Evolutionary conservation across 1,284 basidiomycete genomes (phyloP), one percentile per base, ranked within the genome.

Genomic region (Cryptococcus hybrid): DNA sequence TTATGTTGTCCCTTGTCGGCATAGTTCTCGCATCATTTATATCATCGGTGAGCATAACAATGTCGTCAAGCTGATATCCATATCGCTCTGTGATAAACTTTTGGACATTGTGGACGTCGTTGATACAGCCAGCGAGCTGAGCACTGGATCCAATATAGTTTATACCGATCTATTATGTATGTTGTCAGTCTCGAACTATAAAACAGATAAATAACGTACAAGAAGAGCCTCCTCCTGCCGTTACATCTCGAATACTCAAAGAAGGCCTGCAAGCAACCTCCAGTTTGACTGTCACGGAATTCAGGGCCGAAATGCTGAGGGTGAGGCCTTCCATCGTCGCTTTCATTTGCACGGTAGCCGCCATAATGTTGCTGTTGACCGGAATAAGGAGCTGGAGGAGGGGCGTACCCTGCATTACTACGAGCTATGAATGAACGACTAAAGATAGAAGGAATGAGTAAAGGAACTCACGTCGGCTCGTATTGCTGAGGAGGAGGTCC

Each of bases 31-130:
- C 83, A 67, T 89, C 83, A 7, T 67, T 70, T 2, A 85, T 73
- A 67, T 92, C 85, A 68, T 96, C 93, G 1, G 88, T 90, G 45
- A 96, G 82, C 63, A 88, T 82, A n/a, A 95, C 90, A 56, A 95
- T 91, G 71, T 95, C 90, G 13, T 89, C 86, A 44, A 80, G 72
- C 58, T 83, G 84, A 77, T 94, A 96, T 11, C 84, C 82, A 75
- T 82, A 90, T 9, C 83, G 78, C 36, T 79, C 73, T 59, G 81
- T 81, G 36, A 94, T 78, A 79, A 94, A 94, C 6, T 79, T 69
- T 65, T 85, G 80, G 55, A 95, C 84, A 70, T 92, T 92, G 47
- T 82, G 78, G 0, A 85, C 91, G 66, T 96, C 92, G 73, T 95
- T 93, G 75, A 93, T 90, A 67, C 92, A 95, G 2, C 92, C 92